Evolutionary conservation across 148 eudicot genomes (phyloP).

Genomic region (Suaeda aralocaspica): DNA sequence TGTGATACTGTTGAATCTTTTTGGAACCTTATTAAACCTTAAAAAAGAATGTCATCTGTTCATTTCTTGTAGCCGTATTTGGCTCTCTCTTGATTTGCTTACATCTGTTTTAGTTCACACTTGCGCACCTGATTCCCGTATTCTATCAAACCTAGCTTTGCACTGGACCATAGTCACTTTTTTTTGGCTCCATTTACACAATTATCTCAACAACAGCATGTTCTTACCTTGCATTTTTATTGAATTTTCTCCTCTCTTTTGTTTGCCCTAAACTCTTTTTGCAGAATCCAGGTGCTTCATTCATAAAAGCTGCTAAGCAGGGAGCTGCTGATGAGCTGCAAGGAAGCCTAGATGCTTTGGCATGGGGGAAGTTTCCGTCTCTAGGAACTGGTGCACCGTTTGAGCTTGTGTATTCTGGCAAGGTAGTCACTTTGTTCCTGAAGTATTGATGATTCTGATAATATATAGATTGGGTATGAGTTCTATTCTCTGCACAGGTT

Average conservation of each 20-base stretch:
- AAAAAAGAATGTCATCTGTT: neutral
- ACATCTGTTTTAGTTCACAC: neutral
- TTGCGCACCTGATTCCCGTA: neutral
- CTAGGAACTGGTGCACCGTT: conserved; percentile 78
- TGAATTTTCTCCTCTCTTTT: conserved; percentile 2
- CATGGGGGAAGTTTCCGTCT: conserved; percentile 86
- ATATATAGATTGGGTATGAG: neutral
- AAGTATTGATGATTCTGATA: neutral
- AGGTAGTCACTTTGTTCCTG: conserved; percentile 41
- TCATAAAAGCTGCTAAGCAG: conserved; percentile 75
- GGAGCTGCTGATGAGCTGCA: conserved; percentile 63
- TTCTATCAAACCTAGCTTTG: neutral
- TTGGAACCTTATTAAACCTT: neutral
- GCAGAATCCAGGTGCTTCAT: conserved; percentile 78
- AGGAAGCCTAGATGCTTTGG: conserved; percentile 72
- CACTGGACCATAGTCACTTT: neutral
- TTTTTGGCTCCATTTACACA: neutral
- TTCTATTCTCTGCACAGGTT: neutral
- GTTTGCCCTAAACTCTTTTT: conserved; percentile 3
- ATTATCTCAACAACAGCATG: neutral
- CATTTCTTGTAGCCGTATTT: neutral
- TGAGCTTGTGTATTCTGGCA: conserved; percentile 57
- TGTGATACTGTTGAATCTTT: neutral
- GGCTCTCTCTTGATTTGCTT: neutral
- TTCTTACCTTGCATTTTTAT: neutral